These are phyloP conservation scores for Diplodia seriata DNA, from an alignment of 2,329 filamentous ascomycete species.

Conservation along the genomic window DNA sequence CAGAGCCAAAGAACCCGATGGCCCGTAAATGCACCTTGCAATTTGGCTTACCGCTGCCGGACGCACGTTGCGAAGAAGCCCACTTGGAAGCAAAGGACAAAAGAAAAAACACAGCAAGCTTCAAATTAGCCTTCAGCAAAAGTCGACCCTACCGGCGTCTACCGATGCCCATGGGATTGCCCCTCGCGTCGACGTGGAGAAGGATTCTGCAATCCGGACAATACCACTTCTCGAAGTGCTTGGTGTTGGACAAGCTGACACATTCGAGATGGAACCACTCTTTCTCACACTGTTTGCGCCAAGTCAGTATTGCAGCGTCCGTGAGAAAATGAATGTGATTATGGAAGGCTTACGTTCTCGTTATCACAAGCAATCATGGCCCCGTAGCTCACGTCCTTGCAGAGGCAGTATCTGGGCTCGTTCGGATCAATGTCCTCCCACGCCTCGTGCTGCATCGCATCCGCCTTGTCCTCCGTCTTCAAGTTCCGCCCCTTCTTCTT, in stretches of 20 bases:
- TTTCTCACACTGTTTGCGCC: slow-evolving; percentile 68
- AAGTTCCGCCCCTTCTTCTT: slow-evolving; percentile 57
- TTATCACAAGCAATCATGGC: slow-evolving; percentile 87
- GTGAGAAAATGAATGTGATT: slow-evolving; percentile 15
- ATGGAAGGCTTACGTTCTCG: slow-evolving; percentile 66
- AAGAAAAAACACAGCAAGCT: background rate
- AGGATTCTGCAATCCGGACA: slow-evolving; percentile 71
- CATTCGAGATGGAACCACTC: slow-evolving; percentile 89
- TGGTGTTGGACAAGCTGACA: slow-evolving; percentile 65
- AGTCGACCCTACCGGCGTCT: slow-evolving; percentile 1
- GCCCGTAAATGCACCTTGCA: background rate
- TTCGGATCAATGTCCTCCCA: slow-evolving; percentile 67
- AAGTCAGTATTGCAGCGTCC: background rate
- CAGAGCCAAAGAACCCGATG: slow-evolving; percentile 1
- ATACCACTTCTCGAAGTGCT: slow-evolving; percentile 81
- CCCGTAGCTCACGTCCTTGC: slow-evolving; percentile 80
- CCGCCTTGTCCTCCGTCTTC: slow-evolving; percentile 64
- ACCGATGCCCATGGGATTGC: slow-evolving; percentile 39
- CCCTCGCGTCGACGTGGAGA: slow-evolving; percentile 43
- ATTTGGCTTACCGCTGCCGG: background rate
- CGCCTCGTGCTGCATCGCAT: slow-evolving; percentile 43
- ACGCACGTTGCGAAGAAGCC: background rate
- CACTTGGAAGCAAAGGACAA: no score
- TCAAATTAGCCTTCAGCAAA: background rate
- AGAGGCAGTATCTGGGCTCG: slow-evolving; percentile 78